phyloP scores from a whole-genome alignment of 805 yeast species.

The Schwanniomyces occidentalis region DNA sequence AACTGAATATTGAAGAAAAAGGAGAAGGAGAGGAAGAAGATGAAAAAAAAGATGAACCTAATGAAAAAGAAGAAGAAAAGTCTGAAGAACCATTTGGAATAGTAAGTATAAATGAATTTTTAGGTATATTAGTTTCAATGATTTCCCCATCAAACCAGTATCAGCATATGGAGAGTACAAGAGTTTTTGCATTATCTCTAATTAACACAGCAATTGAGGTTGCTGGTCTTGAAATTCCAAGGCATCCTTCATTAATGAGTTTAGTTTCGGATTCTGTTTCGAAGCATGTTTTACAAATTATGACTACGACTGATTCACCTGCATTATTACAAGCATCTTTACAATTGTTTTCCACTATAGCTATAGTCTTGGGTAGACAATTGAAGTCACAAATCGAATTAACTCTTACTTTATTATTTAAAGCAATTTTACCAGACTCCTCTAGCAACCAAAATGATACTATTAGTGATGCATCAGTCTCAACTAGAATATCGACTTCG shows the following conservation, averaged over 20 bases:
- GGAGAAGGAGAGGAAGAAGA: slow-evolving; percentile 1
- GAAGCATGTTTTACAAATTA: slow-evolving; percentile 77
- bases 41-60: background rate
- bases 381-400: slow-evolving; percentile 82
- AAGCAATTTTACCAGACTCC: slow-evolving; percentile 47
- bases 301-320: slow-evolving; percentile 72
- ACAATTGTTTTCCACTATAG: slow-evolving; percentile 70
- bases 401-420: slow-evolving; percentile 62
- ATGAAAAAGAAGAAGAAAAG: slow-evolving; percentile 6
- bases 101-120: slow-evolving; percentile 71
- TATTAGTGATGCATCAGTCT: slow-evolving; percentile 15
- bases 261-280: slow-evolving; percentile 80
- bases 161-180: slow-evolving; percentile 83
- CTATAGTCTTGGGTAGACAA: slow-evolving; percentile 62
- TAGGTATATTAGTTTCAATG: slow-evolving; percentile 74
- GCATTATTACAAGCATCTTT: slow-evolving; percentile 73
- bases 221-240: slow-evolving; percentile 60
- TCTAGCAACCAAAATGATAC: slow-evolving; percentile 20
- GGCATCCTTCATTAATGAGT: slow-evolving; percentile 64
- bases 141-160: slow-evolving; percentile 79
- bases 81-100: slow-evolving; percentile 61
- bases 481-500: slow-evolving; percentile 37
- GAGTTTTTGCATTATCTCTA: slow-evolving; percentile 77
- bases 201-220: slow-evolving; percentile 81
- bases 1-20: slow-evolving; percentile 2